These are phyloP conservation scores for Alternaria triticimaculans DNA, from an alignment of 2,329 filamentous ascomycete genomes.

Conservation along the genomic window DNA sequence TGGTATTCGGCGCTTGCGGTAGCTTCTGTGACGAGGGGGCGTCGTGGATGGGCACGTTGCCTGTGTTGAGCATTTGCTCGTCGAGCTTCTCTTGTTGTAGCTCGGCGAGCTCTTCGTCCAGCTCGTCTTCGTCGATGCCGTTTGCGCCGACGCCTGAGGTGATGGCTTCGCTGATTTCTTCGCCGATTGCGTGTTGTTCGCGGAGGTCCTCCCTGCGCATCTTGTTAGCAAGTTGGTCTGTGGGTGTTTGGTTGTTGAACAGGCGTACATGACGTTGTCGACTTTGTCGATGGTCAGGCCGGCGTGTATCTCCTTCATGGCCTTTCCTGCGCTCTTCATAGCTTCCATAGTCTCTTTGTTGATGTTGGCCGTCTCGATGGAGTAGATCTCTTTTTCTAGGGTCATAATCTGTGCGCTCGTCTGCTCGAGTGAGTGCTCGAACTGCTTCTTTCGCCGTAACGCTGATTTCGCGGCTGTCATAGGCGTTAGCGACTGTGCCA, in stretches of 20 bases:
- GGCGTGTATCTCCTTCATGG: conserved; percentile 92
- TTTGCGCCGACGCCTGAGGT: conserved; percentile 70
- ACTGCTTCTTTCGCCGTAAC: conserved; percentile 90
- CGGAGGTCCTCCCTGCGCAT: conserved; percentile 80
- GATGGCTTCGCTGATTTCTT: conserved; percentile 90
- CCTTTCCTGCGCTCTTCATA: conserved; percentile 88
- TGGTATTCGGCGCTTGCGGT: conserved; percentile 75
- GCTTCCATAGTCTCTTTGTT: conserved; percentile 94
- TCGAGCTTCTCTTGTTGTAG: conserved; percentile 93
- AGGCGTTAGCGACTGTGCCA: conserved; percentile 4
- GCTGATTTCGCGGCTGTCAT: conserved; percentile 83
- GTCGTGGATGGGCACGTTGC: conserved; percentile 81
- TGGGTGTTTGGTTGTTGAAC: neutral
- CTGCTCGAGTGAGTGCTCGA: conserved; percentile 90
- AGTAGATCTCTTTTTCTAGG: conserved; percentile 92
- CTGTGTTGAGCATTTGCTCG: conserved; percentile 90
- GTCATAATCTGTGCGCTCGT: conserved; percentile 89
- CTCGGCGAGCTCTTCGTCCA: conserved; percentile 83
- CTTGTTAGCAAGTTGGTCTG: conserved; percentile 2
- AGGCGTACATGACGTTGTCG: conserved; percentile 88
- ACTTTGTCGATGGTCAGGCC: conserved; percentile 93
- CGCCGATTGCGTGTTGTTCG: conserved; percentile 90
- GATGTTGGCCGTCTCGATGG: conserved; percentile 97
- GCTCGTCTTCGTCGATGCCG: conserved; percentile 82
- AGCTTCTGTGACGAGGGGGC: conserved; percentile 69